phyloP scores from a whole-genome alignment of 1,139 yeast species.

The Pichia sp. region DNA sequence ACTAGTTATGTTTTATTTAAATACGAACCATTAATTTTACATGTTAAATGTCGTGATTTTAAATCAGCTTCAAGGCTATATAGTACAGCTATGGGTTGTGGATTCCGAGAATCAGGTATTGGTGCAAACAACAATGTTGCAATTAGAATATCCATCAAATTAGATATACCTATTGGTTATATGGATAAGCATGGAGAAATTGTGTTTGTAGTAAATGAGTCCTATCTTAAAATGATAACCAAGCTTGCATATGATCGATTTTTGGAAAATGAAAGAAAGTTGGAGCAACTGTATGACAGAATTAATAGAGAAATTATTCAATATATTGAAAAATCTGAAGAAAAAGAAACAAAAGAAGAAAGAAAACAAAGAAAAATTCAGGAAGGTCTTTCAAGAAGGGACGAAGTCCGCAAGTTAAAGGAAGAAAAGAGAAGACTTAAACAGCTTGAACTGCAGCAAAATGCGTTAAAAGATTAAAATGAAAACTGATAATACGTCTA shows the following conservation, averaged over 20 bases:
- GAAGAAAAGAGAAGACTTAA: conserved; percentile 16
- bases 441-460: conserved; percentile 10
- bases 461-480: too few relatives aligned
- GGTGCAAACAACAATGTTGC: conserved; percentile 78
- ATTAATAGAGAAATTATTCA: conserved; percentile 29
- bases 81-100: conserved; percentile 72
- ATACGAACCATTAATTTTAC: conserved; percentile 79
- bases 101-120: conserved; percentile 82
- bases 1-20: conserved; percentile 62
- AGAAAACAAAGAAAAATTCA: conserved; percentile 51
- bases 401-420: conserved; percentile 19
- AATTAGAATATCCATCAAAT: conserved; percentile 60
- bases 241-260: conserved; percentile 53
- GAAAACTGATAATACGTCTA: too few relatives aligned
- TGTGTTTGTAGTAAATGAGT: conserved; percentile 40
- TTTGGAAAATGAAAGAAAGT: conserved; percentile 52
- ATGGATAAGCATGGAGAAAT: conserved; percentile 32
- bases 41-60: conserved; percentile 67
- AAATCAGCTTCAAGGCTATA: conserved; percentile 56
- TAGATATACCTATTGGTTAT: conserved; percentile 71
- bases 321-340: conserved; percentile 25
- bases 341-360: conserved; percentile 46
- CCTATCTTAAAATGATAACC: conserved; percentile 45
- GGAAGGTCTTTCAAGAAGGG: conserved; percentile 51
- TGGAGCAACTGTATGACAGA: conserved; percentile 41